Evolutionary conservation across 768 basidiomycete species (phyloP).

Genomic region (Termitomyces sp.): DNA sequence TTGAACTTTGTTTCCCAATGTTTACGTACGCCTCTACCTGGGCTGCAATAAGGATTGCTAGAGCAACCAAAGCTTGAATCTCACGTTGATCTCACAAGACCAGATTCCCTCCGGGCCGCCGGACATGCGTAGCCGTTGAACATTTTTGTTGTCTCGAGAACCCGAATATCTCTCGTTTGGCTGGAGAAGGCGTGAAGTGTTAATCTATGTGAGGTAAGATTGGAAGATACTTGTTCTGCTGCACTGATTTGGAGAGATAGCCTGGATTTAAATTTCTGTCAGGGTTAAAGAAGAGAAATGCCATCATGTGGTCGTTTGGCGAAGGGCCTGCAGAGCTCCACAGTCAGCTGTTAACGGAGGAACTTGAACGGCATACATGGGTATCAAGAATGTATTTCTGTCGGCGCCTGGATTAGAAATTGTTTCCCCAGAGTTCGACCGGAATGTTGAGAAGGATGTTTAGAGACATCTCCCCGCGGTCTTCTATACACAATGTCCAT

Average conservation of each 20-base stretch:
- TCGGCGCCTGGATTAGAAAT: constrained; percentile 7
- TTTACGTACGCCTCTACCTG: not conserved
- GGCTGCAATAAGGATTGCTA: not conserved
- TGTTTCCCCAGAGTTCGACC: constrained; percentile 1
- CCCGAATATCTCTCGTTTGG: too few relatives aligned
- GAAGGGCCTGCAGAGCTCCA: not conserved
- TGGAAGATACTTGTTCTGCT: not conserved
- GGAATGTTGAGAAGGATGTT: not conserved
- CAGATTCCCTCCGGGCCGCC: too few relatives aligned
- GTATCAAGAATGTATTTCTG: not conserved
- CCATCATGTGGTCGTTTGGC: not conserved
- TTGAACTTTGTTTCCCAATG: not conserved
- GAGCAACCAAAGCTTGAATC: not conserved
- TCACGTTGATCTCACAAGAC: too few relatives aligned
- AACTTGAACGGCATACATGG: not conserved
- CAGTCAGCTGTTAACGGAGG: not conserved
- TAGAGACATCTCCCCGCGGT: not conserved
- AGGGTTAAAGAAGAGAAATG: not conserved
- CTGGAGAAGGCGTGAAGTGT: too few relatives aligned
- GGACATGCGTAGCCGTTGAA: too few relatives aligned
- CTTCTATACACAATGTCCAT: constrained; percentile 8
- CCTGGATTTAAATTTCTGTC: not conserved
- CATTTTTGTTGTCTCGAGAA: too few relatives aligned
- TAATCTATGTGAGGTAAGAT: not conserved
- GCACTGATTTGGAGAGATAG: not conserved